These are phyloP conservation scores for Lipomyces kockii DNA, from an alignment of 805 yeast species.

Conservation along the genomic window DNA sequence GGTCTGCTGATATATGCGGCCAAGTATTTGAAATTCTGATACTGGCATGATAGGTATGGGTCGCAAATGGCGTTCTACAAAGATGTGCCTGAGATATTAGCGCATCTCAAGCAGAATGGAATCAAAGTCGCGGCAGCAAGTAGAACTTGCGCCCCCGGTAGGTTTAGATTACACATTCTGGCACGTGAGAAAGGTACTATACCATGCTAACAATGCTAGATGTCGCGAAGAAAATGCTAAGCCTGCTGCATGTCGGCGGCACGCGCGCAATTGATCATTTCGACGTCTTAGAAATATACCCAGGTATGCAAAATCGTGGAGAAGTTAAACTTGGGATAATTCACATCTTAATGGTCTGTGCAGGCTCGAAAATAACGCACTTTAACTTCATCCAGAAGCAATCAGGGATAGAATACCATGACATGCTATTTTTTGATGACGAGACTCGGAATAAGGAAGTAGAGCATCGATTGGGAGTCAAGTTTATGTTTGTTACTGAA, in stretches of 20 bases:
- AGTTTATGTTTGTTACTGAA: constrained; percentile 66
- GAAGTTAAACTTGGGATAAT: neutral
- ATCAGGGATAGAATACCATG: constrained; percentile 53
- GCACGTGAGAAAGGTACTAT: constrained; percentile 17
- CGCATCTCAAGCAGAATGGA: constrained; percentile 53
- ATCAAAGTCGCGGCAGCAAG: constrained; percentile 72
- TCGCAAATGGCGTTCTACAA: constrained; percentile 60
- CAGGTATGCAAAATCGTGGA: constrained; percentile 45
- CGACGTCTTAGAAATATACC: constrained; percentile 71
- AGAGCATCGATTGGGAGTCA: constrained; percentile 63
- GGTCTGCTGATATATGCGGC: too few species aligned
- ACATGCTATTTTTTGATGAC: constrained; percentile 76
- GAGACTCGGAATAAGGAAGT: constrained; percentile 80
- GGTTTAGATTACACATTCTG: neutral
- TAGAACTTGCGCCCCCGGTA: constrained; percentile 74
- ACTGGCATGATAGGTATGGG: constrained; percentile 47
- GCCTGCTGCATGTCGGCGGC: constrained; percentile 57
- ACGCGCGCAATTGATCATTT: constrained; percentile 59
- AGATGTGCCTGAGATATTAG: constrained; percentile 70
- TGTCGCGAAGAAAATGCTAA: constrained; percentile 67
- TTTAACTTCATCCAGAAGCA: constrained; percentile 55
- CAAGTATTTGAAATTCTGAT: neutral
- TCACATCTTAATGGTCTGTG: neutral
- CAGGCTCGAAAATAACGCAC: constrained; percentile 57
- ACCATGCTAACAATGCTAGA: neutral